Evolutionary conservation across 768 basidiomycete species (phyloP).

Genomic region (Gymnopilus dilepis): DNA sequence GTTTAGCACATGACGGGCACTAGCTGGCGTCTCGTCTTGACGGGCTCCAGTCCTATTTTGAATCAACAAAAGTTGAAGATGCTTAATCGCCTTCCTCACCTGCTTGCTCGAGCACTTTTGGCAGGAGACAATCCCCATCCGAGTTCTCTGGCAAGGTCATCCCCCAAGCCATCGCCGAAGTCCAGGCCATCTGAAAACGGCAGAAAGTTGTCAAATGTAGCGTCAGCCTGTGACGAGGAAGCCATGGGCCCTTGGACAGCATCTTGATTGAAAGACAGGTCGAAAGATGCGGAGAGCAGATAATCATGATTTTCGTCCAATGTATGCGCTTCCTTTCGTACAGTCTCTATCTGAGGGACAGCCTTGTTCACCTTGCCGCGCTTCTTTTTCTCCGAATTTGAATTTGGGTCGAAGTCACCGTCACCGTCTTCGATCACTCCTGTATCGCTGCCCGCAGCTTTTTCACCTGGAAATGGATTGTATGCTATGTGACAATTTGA

Average conservation of each 20-base stretch:
- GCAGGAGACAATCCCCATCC: conserved; percentile 62
- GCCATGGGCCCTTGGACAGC: conserved; percentile 28
- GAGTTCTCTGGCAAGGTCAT: conserved; percentile 76
- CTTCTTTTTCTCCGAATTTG: conserved; percentile 20
- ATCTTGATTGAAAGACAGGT: conserved; percentile 52
- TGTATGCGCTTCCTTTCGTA: conserved; percentile 61
- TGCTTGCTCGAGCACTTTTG: conserved; percentile 27
- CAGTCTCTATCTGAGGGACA: conserved; percentile 43
- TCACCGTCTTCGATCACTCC: conserved; percentile 45
- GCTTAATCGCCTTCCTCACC: conserved; percentile 5
- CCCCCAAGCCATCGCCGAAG: conserved; percentile 61
- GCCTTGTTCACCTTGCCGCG: conserved; percentile 34
- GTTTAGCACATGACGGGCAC: not conserved
- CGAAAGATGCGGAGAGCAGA: conserved; percentile 69
- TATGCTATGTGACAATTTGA: not conserved
- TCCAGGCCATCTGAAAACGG: conserved; percentile 58
- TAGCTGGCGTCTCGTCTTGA: not conserved
- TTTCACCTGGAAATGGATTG: conserved; percentile 10
- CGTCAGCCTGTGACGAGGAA: conserved; percentile 63
- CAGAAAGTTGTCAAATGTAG: conserved; percentile 59
- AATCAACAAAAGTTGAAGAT: not conserved
- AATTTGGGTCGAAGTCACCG: conserved; percentile 53
- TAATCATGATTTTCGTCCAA: conserved; percentile 76
- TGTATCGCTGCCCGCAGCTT: conserved; percentile 2
- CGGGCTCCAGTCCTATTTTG: not conserved